A percentile compares a stretch with the other conserved stretches of the same genome.
Evolutionary conservation across 495 filamentous ascomycete species (phyloP).

Genomic region (Viridothelium virens): DNA sequence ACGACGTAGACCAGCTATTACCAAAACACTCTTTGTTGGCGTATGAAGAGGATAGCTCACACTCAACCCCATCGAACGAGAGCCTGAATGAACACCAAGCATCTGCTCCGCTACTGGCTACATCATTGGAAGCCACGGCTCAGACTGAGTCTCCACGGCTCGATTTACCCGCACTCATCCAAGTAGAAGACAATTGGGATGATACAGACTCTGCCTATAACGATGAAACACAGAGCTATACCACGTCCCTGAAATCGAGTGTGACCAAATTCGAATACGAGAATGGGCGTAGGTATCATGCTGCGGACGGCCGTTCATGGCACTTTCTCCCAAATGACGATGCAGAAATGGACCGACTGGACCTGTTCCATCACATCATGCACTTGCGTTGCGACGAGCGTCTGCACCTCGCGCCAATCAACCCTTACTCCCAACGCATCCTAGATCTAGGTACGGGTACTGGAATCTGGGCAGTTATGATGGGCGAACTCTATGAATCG

Average conservation of each 20-base stretch:
- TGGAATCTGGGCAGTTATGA: constrained; percentile 48
- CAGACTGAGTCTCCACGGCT: background rate
- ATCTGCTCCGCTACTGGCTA: background rate
- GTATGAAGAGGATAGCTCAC: too few relatives aligned
- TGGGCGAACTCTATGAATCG: constrained; percentile 6
- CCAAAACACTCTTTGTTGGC: too few relatives aligned
- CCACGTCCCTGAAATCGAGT: constrained; percentile 12
- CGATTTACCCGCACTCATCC: background rate
- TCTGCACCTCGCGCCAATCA: constrained; percentile 45
- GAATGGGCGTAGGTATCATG: constrained; percentile 21
- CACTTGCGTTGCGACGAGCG: constrained; percentile 46
- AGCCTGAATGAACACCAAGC: too few relatives aligned
- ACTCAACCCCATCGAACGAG: too few relatives aligned
- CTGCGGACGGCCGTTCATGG: constrained; percentile 13
- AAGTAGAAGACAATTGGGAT: background rate
- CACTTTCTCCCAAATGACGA: constrained; percentile 19
- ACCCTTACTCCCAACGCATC: constrained; percentile 38
- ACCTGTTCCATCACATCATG: constrained; percentile 58
- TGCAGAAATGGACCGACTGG: constrained; percentile 63
- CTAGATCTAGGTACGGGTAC: constrained; percentile 59
- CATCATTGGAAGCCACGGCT: background rate
- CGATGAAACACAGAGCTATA: constrained; percentile 8
- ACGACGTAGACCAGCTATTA: too few relatives aligned
- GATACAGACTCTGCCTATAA: constrained; percentile 3
- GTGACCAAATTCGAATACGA: constrained; percentile 15